Percentiles rank a stretch among this genome's conserved stretches.
Evolutionary conservation across 306 rosid genomes (phyloP).

Genomic region (Alnus rubra): DNA sequence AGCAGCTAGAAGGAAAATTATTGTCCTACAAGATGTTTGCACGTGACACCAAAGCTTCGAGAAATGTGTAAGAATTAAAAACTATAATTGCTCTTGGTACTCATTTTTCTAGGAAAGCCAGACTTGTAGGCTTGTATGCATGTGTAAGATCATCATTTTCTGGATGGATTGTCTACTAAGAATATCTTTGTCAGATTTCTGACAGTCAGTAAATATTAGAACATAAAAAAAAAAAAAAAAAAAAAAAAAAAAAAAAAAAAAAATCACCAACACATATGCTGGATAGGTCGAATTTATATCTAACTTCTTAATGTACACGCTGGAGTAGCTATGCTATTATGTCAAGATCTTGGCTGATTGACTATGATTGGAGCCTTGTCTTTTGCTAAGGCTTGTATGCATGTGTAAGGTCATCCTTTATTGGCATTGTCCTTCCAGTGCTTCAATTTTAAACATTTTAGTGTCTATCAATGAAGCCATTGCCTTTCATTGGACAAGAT

Average conservation of each 20-base stretch:
- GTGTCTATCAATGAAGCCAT: background rate
- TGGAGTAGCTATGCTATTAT: background rate
- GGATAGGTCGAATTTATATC: background rate
- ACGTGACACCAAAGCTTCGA: slow-evolving; percentile 95
- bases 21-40: slow-evolving; percentile 94
- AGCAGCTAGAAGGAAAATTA: slow-evolving; percentile 73
- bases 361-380: background rate
- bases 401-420: background rate
- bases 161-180: background rate
- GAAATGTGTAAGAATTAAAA: slow-evolving; percentile 72
- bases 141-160: background rate
- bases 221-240: no score
- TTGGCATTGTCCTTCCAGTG: background rate
- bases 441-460: background rate
- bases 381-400: background rate
- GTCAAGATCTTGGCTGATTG: background rate
- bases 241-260: no score
- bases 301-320: background rate
- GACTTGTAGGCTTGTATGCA: background rate
- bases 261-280: no score
- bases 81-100: slow-evolving; percentile 21
- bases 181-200: background rate
- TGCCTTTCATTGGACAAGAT: background rate
- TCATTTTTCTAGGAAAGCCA: background rate
- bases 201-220: background rate